These are phyloP conservation scores for Centaurea solstitialis DNA, from an alignment of 129 eudicot species.

Conservation along the genomic window DNA sequence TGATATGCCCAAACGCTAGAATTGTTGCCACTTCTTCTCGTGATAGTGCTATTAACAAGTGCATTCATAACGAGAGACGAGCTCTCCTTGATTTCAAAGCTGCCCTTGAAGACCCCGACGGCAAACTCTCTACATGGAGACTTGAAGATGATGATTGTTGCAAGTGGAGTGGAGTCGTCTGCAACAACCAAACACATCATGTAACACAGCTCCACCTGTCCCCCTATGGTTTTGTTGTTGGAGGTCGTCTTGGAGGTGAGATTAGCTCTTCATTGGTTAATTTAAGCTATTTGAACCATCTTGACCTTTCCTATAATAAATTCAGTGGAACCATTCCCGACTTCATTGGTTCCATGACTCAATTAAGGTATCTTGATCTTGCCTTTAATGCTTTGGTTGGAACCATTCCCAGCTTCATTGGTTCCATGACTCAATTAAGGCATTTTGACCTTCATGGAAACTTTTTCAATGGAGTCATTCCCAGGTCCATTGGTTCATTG, in stretches of 20 bases:
- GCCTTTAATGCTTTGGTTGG: neutral
- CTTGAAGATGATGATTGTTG: constrained; percentile 31
- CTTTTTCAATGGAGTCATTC: neutral
- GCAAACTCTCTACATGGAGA: constrained; percentile 39
- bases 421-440: constrained; percentile 15
- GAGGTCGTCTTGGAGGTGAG: neutral
- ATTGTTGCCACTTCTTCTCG: neutral
- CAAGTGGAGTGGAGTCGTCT: constrained; percentile 39
- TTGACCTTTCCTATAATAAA: neutral
- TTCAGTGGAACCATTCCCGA: neutral
- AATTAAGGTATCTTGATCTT: neutral
- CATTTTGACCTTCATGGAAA: neutral
- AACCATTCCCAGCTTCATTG: constrained; percentile 17
- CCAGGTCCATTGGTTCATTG: neutral
- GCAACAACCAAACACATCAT: constrained; percentile 33
- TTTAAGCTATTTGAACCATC: neutral
- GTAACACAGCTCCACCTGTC: constrained; percentile 23
- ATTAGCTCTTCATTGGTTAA: neutral
- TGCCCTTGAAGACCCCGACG: constrained; percentile 4
- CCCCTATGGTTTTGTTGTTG: too few species aligned
- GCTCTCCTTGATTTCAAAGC: constrained; percentile 23
- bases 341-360: neutral
- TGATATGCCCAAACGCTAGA: neutral
- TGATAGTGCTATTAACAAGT: too few species aligned
- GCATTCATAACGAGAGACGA: neutral